Base-by-base conservation (phyloP, 768 basidiomycete genomes). In the Strobilomyces dryophilus region DNA sequence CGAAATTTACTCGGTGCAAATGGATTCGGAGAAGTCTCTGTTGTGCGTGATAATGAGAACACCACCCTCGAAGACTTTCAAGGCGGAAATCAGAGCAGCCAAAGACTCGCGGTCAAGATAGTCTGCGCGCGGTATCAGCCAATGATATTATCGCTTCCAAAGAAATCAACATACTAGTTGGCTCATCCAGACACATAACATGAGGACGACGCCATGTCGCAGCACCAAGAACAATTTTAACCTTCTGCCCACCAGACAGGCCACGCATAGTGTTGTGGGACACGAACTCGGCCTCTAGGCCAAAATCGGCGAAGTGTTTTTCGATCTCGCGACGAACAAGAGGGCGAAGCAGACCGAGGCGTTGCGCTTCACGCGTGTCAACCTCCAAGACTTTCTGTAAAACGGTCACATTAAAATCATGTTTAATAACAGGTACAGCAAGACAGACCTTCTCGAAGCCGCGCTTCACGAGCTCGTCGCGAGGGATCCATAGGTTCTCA, bases 61-160 rank as follows among this genome's bases (percentile, higher is more conserved):
- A 86, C 95, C 95, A 72, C 95, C 97, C 75, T 95, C 93, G 74
- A 98, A 98, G 71, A 81, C 80, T 83, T 98, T 97, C 76, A 99
- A 83, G 9, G 95, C 97, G 65, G 94, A 89, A 68, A 99, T 99
- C 73, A 99, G 86, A 34, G 97, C 97, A 62, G 97, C 97, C 64
- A 99, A 85, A 60, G 97, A 99, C 76, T 99, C 97, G 72, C 97
- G 91, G 79, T 98, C 97, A 72, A 99, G 86, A 80, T 98, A 99
- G 82, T 99, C 88, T 87, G 65, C 34, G 55, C 5, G 41, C 43
- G 36, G 42, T 44, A 31, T 57, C 35, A 49, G 54, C 8, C 4
- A 34, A 31, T 20, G 10, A 15, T 11, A 1, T n/a, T 12, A 18
- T 17, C 12, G 6, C 39, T 52, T 53, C 29, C 31, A 17, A 24